Conservation (phyloP, 768 basidiomycete species). For the Termitomyces eurrhizus region DNA sequence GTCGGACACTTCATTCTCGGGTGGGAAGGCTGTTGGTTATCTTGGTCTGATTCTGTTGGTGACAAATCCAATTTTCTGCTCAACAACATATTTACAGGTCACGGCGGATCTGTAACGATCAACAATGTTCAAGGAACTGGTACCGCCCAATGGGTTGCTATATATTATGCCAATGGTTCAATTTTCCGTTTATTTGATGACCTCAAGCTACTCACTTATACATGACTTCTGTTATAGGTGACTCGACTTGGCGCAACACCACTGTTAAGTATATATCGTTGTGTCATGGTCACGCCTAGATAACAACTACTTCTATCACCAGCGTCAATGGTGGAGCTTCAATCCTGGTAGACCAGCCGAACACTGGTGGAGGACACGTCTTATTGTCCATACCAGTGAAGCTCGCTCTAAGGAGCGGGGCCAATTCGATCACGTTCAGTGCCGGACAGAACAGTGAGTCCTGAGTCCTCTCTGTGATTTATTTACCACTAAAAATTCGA, state of each 20-base stretch:
- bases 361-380: constrained; percentile 50
- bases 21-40: constrained; percentile 50
- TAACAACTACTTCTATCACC: background rate
- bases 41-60: constrained; percentile 35
- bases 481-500: background rate
- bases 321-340: constrained; percentile 57
- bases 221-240: constrained; percentile 26
- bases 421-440: constrained; percentile 49
- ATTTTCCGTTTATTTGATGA: background rate
- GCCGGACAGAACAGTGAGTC: constrained; percentile 47
- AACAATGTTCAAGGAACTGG: constrained; percentile 55
- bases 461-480: background rate
- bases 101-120: constrained; percentile 54
- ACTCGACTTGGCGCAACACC: constrained; percentile 55
- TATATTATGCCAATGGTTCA: constrained; percentile 55
- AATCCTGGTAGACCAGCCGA: constrained; percentile 52
- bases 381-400: constrained; percentile 55
- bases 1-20: constrained; percentile 44
- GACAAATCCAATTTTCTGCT: background rate
- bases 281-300: background rate
- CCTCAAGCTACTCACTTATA: background rate
- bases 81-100: constrained; percentile 29
- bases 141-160: constrained; percentile 52
- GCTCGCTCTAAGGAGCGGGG: constrained; percentile 42
- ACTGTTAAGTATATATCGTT: constrained; percentile 43